A percentile compares a stretch with the other conserved stretches of the same genome.
Conservation (phyloP, 1,139 yeast species). For the Taphrina flavorubra region DNA sequence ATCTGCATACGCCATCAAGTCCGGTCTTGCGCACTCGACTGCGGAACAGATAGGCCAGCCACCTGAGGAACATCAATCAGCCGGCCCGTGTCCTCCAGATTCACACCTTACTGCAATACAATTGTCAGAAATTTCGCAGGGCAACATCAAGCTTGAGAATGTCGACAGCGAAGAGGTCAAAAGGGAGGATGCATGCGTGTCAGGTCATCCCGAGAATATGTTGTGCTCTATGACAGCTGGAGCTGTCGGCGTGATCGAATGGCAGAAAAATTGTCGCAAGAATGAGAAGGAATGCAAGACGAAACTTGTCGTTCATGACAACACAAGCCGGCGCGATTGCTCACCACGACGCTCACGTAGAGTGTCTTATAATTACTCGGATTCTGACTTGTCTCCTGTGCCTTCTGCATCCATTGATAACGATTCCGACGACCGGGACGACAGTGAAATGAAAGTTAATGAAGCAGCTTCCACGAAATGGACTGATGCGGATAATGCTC, state of each 20-base stretch:
- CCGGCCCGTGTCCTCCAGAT: neutral
- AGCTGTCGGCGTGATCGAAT: constrained; percentile 8
- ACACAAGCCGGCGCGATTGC: neutral
- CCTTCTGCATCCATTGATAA: constrained; percentile 1
- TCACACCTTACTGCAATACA: neutral
- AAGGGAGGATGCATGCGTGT: neutral
- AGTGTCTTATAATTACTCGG: constrained; percentile 11
- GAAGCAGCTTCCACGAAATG: constrained; percentile 21
- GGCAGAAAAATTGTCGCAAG: constrained; percentile 15
- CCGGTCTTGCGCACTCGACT: neutral
- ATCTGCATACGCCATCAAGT: neutral
- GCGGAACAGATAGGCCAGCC: neutral
- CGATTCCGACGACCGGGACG: neutral
- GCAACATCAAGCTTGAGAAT: constrained; percentile 2
- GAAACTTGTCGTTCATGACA: constrained; percentile 1
- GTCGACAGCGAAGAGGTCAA: neutral
- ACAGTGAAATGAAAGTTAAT: neutral
- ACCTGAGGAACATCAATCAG: neutral
- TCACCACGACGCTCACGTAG: constrained; percentile 3
- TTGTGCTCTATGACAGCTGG: neutral
- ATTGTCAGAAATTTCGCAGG: neutral
- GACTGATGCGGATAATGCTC: constrained; percentile 12
- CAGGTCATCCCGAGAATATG: neutral
- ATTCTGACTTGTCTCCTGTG: constrained; percentile 4
- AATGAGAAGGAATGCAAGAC: constrained; percentile 9